A percentile compares a stretch with the other conserved stretches of the same genome.
These are phyloP conservation scores for Piper longum DNA, from an alignment of 164 flowering plant species.

Conservation along the genomic window DNA sequence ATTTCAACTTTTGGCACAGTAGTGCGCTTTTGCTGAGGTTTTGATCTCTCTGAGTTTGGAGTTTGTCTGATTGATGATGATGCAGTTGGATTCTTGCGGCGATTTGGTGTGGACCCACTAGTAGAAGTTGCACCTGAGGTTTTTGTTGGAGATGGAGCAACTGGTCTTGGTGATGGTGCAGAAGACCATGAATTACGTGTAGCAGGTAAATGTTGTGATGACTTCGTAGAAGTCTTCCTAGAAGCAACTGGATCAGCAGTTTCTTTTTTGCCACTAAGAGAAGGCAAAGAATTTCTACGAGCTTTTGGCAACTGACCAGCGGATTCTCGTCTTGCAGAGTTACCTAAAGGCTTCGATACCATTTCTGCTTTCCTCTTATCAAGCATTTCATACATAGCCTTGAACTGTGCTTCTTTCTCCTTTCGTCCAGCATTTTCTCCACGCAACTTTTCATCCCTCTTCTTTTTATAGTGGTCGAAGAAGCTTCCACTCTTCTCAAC, in stretches of 20 bases:
- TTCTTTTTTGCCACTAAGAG: slow-evolving; percentile 36
- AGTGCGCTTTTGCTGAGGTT: slow-evolving; percentile 17
- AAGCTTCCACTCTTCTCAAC: slow-evolving; percentile 38
- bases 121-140: slow-evolving; percentile 21
- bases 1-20: slow-evolving; percentile 18
- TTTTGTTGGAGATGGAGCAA: slow-evolving; percentile 32
- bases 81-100: slow-evolving; percentile 32
- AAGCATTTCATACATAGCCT: slow-evolving; percentile 35
- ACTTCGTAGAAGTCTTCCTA: slow-evolving; percentile 36
- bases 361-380: slow-evolving; percentile 42
- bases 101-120: slow-evolving; percentile 27
- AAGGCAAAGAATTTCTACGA: slow-evolving; percentile 20
- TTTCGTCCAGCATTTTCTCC: slow-evolving; percentile 41
- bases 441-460: slow-evolving; percentile 53
- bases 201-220: slow-evolving; percentile 36
- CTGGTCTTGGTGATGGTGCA: slow-evolving; percentile 34
- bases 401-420: slow-evolving; percentile 45
- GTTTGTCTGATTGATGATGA: slow-evolving; percentile 23
- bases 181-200: slow-evolving; percentile 74
- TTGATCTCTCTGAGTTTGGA: slow-evolving; percentile 34
- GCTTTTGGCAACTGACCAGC: slow-evolving; percentile 22
- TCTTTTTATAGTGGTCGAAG: slow-evolving; percentile 51
- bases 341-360: slow-evolving; percentile 18
- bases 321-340: slow-evolving; percentile 20
- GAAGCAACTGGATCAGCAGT: slow-evolving; percentile 24